Conservation (phyloP, 208 protist genomes). For the Wallacemonas sp. region DNA sequence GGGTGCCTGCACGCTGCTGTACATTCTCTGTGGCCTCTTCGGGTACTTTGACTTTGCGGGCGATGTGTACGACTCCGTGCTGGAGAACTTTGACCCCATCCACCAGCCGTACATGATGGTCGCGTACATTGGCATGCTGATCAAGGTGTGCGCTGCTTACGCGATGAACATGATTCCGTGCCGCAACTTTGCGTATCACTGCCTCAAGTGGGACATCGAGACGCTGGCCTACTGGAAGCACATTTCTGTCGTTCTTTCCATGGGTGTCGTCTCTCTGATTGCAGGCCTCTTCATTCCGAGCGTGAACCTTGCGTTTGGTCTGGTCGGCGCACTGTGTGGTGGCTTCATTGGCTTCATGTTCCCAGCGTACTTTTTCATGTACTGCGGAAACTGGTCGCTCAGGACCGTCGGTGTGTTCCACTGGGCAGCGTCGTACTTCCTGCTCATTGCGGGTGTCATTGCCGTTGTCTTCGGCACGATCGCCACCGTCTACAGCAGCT, state of each 20-base stretch:
- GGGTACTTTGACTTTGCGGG: constrained; percentile 82
- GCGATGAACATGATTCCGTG: constrained; percentile 60
- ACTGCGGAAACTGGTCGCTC: constrained; percentile 23
- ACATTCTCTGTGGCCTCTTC: constrained; percentile 63
- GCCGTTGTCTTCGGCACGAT: no score
- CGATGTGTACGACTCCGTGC: constrained; percentile 34
- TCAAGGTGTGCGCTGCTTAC: constrained; percentile 64
- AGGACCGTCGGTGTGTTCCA: constrained; percentile 16
- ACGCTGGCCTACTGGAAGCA: no score
- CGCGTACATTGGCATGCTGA: constrained; percentile 72
- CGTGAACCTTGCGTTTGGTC: constrained; percentile 66
- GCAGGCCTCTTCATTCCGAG: constrained; percentile 76
- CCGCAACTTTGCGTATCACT: constrained; percentile 62
- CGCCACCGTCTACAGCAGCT: constrained; percentile 27
- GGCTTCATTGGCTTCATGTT: constrained; percentile 51
- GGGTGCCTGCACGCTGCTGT: constrained; percentile 60
- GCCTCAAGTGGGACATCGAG: no score
- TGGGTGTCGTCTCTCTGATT: no score
- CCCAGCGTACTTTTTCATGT: constrained; percentile 38
- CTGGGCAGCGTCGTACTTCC: constrained; percentile 23
- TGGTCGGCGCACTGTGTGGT: constrained; percentile 37
- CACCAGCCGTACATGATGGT: constrained; percentile 49
- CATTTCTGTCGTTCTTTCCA: no score
- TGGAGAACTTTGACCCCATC: constrained; percentile 61
- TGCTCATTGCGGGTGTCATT: constrained; percentile 26